A percentile compares a stretch with the other conserved stretches of the same genome.
Evolutionary conservation across 208 protist genomes (phyloP).

Genomic region (Crithidia fasciculata): DNA sequence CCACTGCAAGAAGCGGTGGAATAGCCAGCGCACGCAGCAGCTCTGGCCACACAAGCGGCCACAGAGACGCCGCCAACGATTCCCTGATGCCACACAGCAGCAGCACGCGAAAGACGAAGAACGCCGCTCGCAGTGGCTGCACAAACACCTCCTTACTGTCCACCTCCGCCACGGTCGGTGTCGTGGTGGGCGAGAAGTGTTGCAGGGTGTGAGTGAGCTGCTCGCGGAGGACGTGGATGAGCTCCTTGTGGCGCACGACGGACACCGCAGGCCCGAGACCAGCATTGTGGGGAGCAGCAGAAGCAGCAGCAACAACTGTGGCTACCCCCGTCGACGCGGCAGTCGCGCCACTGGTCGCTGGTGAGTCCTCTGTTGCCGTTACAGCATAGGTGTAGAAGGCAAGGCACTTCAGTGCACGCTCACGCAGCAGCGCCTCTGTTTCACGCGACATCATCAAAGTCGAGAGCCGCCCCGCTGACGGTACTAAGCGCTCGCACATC

Average conservation of each 20-base stretch:
- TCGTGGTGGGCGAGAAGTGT: slow-evolving; percentile 26
- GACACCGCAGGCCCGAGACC: neutral
- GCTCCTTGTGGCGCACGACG: slow-evolving; percentile 34
- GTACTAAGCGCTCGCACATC: slow-evolving; percentile 29
- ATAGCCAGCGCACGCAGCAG: slow-evolving; percentile 21
- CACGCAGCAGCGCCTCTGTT: slow-evolving; percentile 45
- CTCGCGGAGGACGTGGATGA: slow-evolving; percentile 51
- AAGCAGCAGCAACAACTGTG: neutral
- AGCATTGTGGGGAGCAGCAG: neutral
- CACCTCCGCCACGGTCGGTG: slow-evolving; percentile 22
- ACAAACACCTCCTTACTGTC: slow-evolving; percentile 29
- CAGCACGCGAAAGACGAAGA: slow-evolving; percentile 72
- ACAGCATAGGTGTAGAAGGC: slow-evolving; percentile 46
- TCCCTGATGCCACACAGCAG: slow-evolving; percentile 35
- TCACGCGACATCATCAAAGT: slow-evolving; percentile 47
- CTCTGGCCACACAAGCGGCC: slow-evolving; percentile 60
- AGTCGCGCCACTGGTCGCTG: slow-evolving; percentile 9
- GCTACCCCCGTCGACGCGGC: neutral
- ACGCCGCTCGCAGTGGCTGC: slow-evolving; percentile 36
- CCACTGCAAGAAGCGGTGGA: neutral
- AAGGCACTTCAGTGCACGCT: slow-evolving; percentile 37
- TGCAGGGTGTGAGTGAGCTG: slow-evolving; percentile 39
- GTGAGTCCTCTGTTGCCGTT: slow-evolving; percentile 4
- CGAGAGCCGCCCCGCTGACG: slow-evolving; percentile 32
- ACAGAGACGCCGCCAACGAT: slow-evolving; percentile 44